Evolutionary conservation across 805 yeast genomes (phyloP), one percentile per base, ranked within the genome.

Genomic region (Vanderwaltozyma verrucispora): DNA sequence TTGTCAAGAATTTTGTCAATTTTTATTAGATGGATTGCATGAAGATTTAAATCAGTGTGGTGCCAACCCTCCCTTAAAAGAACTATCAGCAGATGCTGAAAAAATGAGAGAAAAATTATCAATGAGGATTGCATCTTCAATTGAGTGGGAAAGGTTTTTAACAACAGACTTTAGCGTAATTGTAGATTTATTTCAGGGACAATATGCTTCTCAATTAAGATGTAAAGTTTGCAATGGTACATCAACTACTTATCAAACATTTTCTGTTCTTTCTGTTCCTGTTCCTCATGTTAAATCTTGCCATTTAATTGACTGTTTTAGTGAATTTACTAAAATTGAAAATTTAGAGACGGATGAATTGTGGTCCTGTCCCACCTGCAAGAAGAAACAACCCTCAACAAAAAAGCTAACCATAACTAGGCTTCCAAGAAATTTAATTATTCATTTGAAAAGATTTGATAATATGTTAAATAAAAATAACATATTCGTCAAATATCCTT

Each of bases 91-190:
- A 35, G 77, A 72, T 36, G 92, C 87, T 44, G 96, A 87, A 53
- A 65, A 65, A 27, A 62, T 69, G 13, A 66, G 96, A 31, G 97
- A 88, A 53, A 60, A 60, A 20, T 59, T 85, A 50, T 81, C 94
- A 0, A 68, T 86, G 2, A 68, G 95, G 40, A 65, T 82, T 19
- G 96, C 95, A 0, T 79, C 95, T 0, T 75, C 94, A 0, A 76
- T 87, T 36, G 96, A 88, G 57, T 88, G 97, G 97, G 96, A 85
- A 51, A 65, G 94, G 40, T 87, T 86, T 54, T 63, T 86, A 36
- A 80, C 79, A 41, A 73, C 85, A 13, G 87, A 88, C 54, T 79
- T 80, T 45, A 85, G 95, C 32, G 71, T 80, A 1, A 71, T 88
- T 19, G 94, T 84, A 2, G 89, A 84, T 48, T 71, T 76, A 37